Evolutionary conservation across 2,329 filamentous ascomycete species (phyloP).

Genomic region (Epicoccum sorghinum): DNA sequence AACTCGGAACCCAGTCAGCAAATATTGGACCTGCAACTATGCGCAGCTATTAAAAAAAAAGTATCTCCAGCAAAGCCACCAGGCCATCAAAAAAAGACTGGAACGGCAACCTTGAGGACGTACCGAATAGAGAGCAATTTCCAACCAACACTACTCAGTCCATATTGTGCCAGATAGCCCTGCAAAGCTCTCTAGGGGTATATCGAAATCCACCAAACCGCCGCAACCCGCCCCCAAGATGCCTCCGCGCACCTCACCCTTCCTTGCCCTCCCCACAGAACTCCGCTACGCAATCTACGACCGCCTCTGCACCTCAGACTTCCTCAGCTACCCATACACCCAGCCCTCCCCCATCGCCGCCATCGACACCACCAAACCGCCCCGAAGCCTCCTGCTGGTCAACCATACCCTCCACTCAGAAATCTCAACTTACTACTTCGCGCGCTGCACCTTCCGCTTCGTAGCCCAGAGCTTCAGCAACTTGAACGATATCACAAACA

Average conservation of each 20-base stretch:
- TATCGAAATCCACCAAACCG: not conserved
- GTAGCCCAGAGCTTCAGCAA: slow-evolving; percentile 7
- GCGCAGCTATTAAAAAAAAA: too few species aligned
- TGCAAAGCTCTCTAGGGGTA: too few species aligned
- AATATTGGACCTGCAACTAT: too few species aligned
- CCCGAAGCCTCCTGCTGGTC: slow-evolving; percentile 16
- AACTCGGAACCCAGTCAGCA: too few species aligned
- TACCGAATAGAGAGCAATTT: too few species aligned
- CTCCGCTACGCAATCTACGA: slow-evolving; percentile 26
- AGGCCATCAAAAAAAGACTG: too few species aligned
- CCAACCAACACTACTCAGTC: too few species aligned
- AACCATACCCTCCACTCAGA: slow-evolving; percentile 17
- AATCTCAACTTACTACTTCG: slow-evolving; percentile 21
- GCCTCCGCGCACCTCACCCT: not conserved
- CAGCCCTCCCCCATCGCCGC: slow-evolving; percentile 18
- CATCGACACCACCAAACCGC: slow-evolving; percentile 18
- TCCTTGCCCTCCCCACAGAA: slow-evolving; percentile 21
- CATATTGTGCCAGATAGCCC: too few species aligned
- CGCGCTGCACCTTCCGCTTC: slow-evolving; percentile 20
- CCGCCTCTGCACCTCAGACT: slow-evolving; percentile 7
- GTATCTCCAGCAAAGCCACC: too few species aligned
- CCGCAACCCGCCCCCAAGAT: not conserved
- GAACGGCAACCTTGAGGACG: too few species aligned
- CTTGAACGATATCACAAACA: not conserved
- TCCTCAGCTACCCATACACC: slow-evolving; percentile 22